Evolutionary conservation across 495 filamentous ascomycete genomes (phyloP).

Genomic region (Collariella sp.): DNA sequence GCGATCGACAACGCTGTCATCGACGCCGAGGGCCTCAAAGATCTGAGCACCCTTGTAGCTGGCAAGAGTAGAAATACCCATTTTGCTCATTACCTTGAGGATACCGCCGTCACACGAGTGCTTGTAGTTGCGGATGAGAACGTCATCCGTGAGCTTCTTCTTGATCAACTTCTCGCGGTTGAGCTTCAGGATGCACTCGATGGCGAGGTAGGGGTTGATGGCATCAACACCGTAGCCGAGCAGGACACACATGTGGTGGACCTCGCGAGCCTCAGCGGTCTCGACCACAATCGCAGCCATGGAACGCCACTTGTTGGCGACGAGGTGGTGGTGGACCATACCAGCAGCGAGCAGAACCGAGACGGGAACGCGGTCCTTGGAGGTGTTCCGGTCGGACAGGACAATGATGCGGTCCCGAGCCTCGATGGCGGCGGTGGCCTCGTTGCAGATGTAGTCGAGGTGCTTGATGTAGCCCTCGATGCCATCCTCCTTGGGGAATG

Average conservation of each 20-base stretch:
- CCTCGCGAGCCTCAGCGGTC: conserved; percentile 94
- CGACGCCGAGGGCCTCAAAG: conserved; percentile 96
- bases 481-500: conserved; percentile 84
- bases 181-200: conserved; percentile 98
- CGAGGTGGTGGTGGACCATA: conserved; percentile 95
- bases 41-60: conserved; percentile 99
- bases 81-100: conserved; percentile 99
- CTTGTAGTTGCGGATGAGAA: conserved; percentile 93
- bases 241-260: conserved; percentile 97
- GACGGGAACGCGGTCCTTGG: conserved; percentile 73
- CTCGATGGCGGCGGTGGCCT: conserved; percentile 76
- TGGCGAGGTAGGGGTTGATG: conserved; percentile 92
- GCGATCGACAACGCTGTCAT: conserved; percentile 89
- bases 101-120: conserved; percentile 97
- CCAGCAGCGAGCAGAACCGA: conserved; percentile 86
- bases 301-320: conserved; percentile 93
- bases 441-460: conserved; percentile 81
- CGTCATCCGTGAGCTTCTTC: conserved; percentile 75
- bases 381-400: conserved; percentile 84
- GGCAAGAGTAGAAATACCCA: conserved; percentile 97
- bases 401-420: conserved; percentile 80
- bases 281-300: conserved; percentile 84
- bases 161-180: conserved; percentile 91
- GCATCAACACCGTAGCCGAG: conserved; percentile 94
- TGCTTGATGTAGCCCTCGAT: conserved; percentile 80